Evolutionary conservation across 1,284 basidiomycete genomes (phyloP).

Genomic region (Kalmanozyma brasiliensis): DNA sequence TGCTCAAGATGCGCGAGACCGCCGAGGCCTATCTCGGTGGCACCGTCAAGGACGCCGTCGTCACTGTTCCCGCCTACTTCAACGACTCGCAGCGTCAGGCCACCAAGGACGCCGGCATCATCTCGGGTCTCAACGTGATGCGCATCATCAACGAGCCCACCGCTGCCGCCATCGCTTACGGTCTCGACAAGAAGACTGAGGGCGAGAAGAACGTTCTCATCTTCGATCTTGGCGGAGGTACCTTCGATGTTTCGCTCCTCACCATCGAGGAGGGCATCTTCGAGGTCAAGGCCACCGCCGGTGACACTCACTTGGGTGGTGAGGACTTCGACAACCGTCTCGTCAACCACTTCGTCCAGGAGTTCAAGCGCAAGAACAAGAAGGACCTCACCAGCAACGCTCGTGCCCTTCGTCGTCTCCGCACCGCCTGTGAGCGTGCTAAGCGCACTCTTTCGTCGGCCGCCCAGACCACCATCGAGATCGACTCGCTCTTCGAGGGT

Average conservation of each 20-base stretch:
- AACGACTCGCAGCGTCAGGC: slow-evolving; percentile 96
- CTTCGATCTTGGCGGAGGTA: slow-evolving; percentile 98
- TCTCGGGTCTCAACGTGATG: slow-evolving; percentile 89
- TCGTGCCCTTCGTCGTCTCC: slow-evolving; percentile 95
- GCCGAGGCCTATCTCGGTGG: slow-evolving; percentile 94
- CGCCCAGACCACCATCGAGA: slow-evolving; percentile 95
- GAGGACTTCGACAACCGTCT: slow-evolving; percentile 98
- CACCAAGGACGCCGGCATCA: slow-evolving; percentile 91
- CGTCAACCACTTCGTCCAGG: slow-evolving; percentile 96
- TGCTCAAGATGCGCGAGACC: slow-evolving; percentile 97
- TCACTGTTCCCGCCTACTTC: slow-evolving; percentile 93
- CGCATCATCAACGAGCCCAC: slow-evolving; percentile 98
- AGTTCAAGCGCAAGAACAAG: slow-evolving; percentile 99
- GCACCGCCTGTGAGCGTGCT: slow-evolving; percentile 97
- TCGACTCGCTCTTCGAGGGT: slow-evolving; percentile 97
- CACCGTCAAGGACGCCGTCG: slow-evolving; percentile 85
- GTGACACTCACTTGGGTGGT: slow-evolving; percentile 98
- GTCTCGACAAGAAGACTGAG: slow-evolving; percentile 83
- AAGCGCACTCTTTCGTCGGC: slow-evolving; percentile 98
- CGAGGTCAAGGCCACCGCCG: slow-evolving; percentile 98
- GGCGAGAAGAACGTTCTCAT: slow-evolving; percentile 94
- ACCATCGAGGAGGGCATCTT: slow-evolving; percentile 99
- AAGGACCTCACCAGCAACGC: slow-evolving; percentile 92
- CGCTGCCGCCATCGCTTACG: slow-evolving; percentile 93
- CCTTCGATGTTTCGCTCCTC: slow-evolving; percentile 97